phyloP scores from a whole-genome alignment of 331 rosid genomes.

The Quercus tomentella region DNA sequence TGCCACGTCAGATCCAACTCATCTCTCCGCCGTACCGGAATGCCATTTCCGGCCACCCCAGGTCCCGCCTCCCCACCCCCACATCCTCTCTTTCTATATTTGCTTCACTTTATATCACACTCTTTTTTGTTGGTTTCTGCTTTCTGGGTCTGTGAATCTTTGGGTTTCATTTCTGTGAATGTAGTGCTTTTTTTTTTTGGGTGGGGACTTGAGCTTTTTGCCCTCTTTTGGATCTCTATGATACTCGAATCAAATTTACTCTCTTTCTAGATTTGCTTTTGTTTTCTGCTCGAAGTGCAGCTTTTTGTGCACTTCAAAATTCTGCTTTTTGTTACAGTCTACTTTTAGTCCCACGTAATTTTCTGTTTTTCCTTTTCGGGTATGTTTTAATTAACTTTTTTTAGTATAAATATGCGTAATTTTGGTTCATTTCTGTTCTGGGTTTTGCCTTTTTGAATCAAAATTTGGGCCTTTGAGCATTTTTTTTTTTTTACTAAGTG shows the following conservation, averaged over 20 bases:
- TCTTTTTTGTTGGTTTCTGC: slow-evolving; percentile 5
- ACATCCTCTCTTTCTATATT: neutral
- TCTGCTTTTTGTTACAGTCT: slow-evolving; percentile 26
- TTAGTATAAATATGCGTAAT: neutral
- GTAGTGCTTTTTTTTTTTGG: neutral
- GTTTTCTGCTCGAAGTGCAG: slow-evolving; percentile 13
- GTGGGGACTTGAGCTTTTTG: neutral
- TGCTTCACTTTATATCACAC: slow-evolving; percentile 19
- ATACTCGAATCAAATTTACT: slow-evolving; percentile 33
- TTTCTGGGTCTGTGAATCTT: neutral
- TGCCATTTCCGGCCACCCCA: slow-evolving; percentile 20
- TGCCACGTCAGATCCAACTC: slow-evolving; percentile 20
- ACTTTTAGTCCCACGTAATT: slow-evolving; percentile 7
- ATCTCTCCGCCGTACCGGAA: slow-evolving; percentile 15
- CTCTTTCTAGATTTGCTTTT: slow-evolving; percentile 34
- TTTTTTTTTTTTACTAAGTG: neutral
- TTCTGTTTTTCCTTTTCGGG: slow-evolving; percentile 10
- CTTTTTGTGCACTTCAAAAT: slow-evolving; percentile 29
- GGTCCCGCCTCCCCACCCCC: neutral
- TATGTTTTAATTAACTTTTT: slow-evolving; percentile 3
- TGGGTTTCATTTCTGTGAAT: neutral
- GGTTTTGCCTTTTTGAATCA: neutral
- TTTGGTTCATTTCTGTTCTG: neutral
- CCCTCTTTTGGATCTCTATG: slow-evolving; percentile 38
- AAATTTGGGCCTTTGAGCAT: neutral